Evolutionary conservation across 805 yeast genomes (phyloP).

Genomic region (Pichia heedii): DNA sequence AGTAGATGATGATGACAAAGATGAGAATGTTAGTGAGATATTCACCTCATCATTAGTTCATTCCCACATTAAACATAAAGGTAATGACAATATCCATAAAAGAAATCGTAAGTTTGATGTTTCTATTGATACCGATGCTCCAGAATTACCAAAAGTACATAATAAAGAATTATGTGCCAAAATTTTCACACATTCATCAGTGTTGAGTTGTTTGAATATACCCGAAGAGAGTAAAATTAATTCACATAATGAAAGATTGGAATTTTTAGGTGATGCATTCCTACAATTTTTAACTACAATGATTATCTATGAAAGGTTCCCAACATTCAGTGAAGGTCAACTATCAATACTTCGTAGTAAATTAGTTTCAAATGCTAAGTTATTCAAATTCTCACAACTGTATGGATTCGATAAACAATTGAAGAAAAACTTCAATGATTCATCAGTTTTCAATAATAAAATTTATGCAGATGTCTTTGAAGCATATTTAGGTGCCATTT

Average conservation of each 20-base stretch:
- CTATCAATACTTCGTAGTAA: slow-evolving; percentile 60
- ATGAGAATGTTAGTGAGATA: neutral
- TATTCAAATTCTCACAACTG: slow-evolving; percentile 57
- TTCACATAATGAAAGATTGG: slow-evolving; percentile 77
- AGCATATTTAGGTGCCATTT: slow-evolving; percentile 85
- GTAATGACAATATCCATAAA: slow-evolving; percentile 4
- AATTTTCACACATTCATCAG: slow-evolving; percentile 77
- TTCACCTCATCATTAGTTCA: neutral
- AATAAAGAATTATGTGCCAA: slow-evolving; percentile 49
- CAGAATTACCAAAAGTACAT: slow-evolving; percentile 59
- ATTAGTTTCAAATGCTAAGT: slow-evolving; percentile 62
- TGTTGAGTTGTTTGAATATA: slow-evolving; percentile 48
- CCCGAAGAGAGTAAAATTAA: slow-evolving; percentile 45
- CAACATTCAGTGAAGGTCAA: slow-evolving; percentile 71
- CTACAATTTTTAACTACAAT: slow-evolving; percentile 63
- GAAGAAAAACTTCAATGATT: slow-evolving; percentile 33
- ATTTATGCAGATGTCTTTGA: slow-evolving; percentile 85
- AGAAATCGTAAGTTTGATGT: slow-evolving; percentile 9
- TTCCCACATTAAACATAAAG: too few species aligned
- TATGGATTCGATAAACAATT: slow-evolving; percentile 60
- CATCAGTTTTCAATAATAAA: slow-evolving; percentile 45
- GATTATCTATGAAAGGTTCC: slow-evolving; percentile 58
- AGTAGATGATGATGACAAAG: neutral
- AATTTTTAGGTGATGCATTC: slow-evolving; percentile 85
- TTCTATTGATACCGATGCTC: slow-evolving; percentile 25